Conservation (phyloP, 345 rosid species). For the Salix brachista region DNA sequence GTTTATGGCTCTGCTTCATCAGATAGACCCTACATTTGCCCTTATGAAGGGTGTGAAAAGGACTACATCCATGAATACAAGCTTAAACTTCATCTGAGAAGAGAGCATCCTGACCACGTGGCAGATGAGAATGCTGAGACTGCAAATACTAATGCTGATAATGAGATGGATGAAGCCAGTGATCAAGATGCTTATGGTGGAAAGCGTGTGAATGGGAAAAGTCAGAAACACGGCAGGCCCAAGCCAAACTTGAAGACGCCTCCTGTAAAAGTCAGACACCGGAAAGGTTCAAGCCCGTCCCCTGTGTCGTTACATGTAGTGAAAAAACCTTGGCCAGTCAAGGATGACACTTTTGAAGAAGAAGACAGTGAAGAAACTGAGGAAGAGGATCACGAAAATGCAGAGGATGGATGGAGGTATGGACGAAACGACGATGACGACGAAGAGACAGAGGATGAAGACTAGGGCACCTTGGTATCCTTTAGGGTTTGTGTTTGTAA, state of each 20-base stretch:
- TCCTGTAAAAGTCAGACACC: conserved; percentile 47
- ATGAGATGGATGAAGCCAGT: conserved; percentile 76
- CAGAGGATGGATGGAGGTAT: conserved; percentile 80
- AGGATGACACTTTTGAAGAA: conserved; percentile 58
- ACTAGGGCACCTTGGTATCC: conserved; percentile 17
- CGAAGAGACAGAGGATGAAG: conserved; percentile 94
- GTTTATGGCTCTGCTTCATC: conserved; percentile 60
- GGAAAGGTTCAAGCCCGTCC: conserved; percentile 60
- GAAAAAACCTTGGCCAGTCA: conserved; percentile 61
- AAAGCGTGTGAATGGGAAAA: conserved; percentile 60
- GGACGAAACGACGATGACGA: conserved; percentile 74
- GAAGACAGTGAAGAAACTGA: conserved; percentile 91
- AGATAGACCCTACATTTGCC: conserved; percentile 89
- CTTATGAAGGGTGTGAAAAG: conserved; percentile 86
- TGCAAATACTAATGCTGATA: conserved; percentile 44
- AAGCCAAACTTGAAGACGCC: conserved; percentile 67
- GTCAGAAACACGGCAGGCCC: conserved; percentile 53
- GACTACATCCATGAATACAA: conserved; percentile 97
- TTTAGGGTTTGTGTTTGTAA: neutral
- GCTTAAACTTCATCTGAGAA: conserved; percentile 88
- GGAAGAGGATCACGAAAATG: conserved; percentile 70
- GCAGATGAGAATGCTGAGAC: conserved; percentile 64
- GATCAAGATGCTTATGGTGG: conserved; percentile 67
- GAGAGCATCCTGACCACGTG: conserved; percentile 86
- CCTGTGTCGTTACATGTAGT: conserved; percentile 40